Base-by-base conservation (phyloP, 2,329 filamentous ascomycete genomes). In the Aspergillus hiratsukae region DNA sequence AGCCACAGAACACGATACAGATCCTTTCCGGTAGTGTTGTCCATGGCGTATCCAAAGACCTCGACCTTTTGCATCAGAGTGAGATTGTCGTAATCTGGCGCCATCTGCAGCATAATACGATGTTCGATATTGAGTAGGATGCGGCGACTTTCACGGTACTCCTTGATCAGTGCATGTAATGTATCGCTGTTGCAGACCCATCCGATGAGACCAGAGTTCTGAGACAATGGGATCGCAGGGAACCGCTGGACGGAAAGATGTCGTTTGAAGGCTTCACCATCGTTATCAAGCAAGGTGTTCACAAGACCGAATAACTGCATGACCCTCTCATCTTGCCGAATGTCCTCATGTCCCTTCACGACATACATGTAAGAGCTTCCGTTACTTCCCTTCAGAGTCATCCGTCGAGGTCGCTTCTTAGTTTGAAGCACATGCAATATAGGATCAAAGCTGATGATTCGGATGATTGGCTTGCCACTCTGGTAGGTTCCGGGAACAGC, bases 41-140 rank as follows among this genome's bases (percentile, higher is more conserved):
- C 95, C 58, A 99, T 86, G 4, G 94, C 95, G 72, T 99, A 99
- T 31, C 94, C 93, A 71, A 99, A 99, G 10, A 99, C 94, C 74
- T 99, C 95, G 0, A 99, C 95, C 78, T 99, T 99, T 72, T 99
- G 95, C 94, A 99, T 97, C 37, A 99, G 83, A 0, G 95, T 97
- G 49, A 99, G 85, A 68, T 96, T 97, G 71, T 99, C 94, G 69
- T 97, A 99, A 72, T 99, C 94, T 0, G 94, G 95, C 25, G 94
- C 94, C 94, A 99, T 99, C 74, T 99, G 95, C 55, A 99, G 80
- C 94, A 99, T 99, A 72, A 99, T 99, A 46, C 95, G 89, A 72
- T 99, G 94, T 77, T 99, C 94, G 62, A 99, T 99, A 70, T 99
- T 99, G 64, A 99, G 87, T 41, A 99, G 79, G 62, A 99, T 99